Conservation (phyloP, 345 rosid species). For the Excoecaria agallocha region DNA sequence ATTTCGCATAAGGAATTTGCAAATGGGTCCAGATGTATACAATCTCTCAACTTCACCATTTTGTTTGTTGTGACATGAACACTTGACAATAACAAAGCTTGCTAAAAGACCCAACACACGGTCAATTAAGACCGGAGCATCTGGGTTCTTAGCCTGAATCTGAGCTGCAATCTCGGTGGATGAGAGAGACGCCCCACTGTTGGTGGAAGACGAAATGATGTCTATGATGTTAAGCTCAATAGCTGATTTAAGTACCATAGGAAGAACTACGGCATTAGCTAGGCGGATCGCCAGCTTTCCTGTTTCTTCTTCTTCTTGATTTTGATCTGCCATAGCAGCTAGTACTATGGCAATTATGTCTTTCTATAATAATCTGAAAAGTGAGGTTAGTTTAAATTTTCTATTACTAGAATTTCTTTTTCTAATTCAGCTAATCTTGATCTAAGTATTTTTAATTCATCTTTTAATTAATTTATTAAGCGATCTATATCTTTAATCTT, state of each 20-base stretch:
- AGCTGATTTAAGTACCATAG: slow-evolving; percentile 47
- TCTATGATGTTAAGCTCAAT: slow-evolving; percentile 46
- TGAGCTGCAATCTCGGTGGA: slow-evolving; percentile 36
- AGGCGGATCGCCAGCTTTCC: slow-evolving; percentile 40
- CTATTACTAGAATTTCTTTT: too few relatives aligned
- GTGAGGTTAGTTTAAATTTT: too few relatives aligned
- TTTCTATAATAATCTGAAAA: too few relatives aligned
- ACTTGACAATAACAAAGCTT: slow-evolving; percentile 38
- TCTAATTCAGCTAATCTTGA: too few relatives aligned
- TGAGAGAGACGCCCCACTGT: slow-evolving; percentile 44
- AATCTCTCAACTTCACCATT: slow-evolving; percentile 28
- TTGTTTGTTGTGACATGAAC: not conserved
- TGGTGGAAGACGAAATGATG: slow-evolving; percentile 30
- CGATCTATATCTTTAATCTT: too few relatives aligned
- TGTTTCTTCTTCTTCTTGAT: slow-evolving; percentile 28
- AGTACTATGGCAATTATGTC: too few relatives aligned
- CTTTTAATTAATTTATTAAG: too few relatives aligned
- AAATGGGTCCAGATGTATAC: slow-evolving; percentile 41
- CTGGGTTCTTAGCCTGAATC: slow-evolving; percentile 43
- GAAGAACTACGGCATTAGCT: slow-evolving; percentile 32
- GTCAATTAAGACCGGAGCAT: slow-evolving; percentile 40
- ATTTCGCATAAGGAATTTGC: slow-evolving; percentile 39
- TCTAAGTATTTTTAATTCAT: too few relatives aligned
- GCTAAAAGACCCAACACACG: slow-evolving; percentile 51
- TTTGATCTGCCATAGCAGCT: not conserved